Percentiles rank a stretch among this genome's conserved stretches.
phyloP scores from a whole-genome alignment of 352 stramenopile species.

The Globisporangium solare region DNA sequence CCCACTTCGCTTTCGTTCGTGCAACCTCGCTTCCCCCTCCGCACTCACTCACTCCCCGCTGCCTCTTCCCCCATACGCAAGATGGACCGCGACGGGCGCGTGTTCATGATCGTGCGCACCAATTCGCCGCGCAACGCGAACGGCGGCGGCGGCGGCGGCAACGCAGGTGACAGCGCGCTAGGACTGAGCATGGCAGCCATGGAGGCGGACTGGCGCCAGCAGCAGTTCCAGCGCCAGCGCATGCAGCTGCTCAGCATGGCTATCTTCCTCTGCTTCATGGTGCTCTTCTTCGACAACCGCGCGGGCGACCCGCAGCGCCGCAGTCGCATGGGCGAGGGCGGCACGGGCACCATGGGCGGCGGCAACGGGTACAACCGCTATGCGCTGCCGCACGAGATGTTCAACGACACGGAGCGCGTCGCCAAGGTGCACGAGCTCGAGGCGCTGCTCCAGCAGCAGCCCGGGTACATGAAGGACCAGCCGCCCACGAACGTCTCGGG shows the following conservation, averaged over 20 bases:
- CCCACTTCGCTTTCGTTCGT: background rate
- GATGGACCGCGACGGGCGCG: slow-evolving; percentile 43
- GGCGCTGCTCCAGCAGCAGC: slow-evolving; percentile 35
- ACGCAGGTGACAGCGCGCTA: slow-evolving; percentile 17
- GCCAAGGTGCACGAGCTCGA: slow-evolving; percentile 48
- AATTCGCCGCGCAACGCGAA: slow-evolving; percentile 40
- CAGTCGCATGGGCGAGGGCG: slow-evolving; percentile 11
- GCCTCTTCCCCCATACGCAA: background rate
- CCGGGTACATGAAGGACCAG: slow-evolving; percentile 35
- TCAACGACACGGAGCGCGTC: slow-evolving; percentile 61
- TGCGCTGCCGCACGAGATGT: slow-evolving; percentile 32
- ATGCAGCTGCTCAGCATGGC: slow-evolving; percentile 86
- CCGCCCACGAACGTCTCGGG: slow-evolving; percentile 65
- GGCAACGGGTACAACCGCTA: slow-evolving; percentile 30
- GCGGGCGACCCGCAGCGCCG: slow-evolving; percentile 25
- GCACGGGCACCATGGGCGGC: slow-evolving; percentile 12
- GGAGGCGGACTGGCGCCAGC: slow-evolving; percentile 76
- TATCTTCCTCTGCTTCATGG: slow-evolving; percentile 86
- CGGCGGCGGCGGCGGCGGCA: slow-evolving; percentile 1
- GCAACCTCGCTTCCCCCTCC: background rate
- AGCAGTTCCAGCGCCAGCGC: slow-evolving; percentile 85
- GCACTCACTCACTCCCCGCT: background rate
- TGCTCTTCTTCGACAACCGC: slow-evolving; percentile 83
- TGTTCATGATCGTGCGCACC: slow-evolving; percentile 78
- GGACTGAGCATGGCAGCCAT: slow-evolving; percentile 56